Percentiles rank a stretch among this genome's conserved stretches.
Evolutionary conservation across 2,329 filamentous ascomycete genomes (phyloP).

Genomic region (Ciborinia camelliae): DNA sequence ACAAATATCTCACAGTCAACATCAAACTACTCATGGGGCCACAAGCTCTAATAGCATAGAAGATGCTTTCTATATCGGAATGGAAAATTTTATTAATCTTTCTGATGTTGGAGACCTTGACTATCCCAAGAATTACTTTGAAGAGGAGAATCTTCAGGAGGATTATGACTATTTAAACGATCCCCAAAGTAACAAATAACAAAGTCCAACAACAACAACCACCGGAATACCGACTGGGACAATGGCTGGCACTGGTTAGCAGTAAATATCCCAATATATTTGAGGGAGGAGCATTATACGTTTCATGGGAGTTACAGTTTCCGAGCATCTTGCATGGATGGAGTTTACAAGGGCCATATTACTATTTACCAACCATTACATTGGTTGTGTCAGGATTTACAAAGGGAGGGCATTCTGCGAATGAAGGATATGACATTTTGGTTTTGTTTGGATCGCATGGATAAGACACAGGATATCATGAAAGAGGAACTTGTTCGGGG

Average conservation of each 20-base stretch:
- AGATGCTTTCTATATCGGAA: too few relatives aligned
- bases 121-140: not conserved
- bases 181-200: too few relatives aligned
- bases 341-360: not conserved
- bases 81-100: not conserved
- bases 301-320: not conserved
- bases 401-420: not conserved
- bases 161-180: not conserved
- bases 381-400: too few relatives aligned
- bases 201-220: too few relatives aligned
- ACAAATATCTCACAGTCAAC: not conserved
- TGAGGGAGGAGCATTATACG: not conserved
- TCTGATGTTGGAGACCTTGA: not conserved
- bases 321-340: too few relatives aligned
- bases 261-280: not conserved
- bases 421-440: not conserved
- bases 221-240: too few relatives aligned
- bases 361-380: too few relatives aligned
- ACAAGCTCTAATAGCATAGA: not conserved
- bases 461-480: not conserved
- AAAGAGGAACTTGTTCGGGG: not conserved
- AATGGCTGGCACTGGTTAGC: not conserved
- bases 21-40: not conserved
- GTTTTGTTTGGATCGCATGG: not conserved
- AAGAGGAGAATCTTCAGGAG: not conserved